Percentiles rank a stretch among this genome's conserved stretches.
Conservation (phyloP, 108 stramenopile species). For the Pelagomonas calceolata region DNA sequence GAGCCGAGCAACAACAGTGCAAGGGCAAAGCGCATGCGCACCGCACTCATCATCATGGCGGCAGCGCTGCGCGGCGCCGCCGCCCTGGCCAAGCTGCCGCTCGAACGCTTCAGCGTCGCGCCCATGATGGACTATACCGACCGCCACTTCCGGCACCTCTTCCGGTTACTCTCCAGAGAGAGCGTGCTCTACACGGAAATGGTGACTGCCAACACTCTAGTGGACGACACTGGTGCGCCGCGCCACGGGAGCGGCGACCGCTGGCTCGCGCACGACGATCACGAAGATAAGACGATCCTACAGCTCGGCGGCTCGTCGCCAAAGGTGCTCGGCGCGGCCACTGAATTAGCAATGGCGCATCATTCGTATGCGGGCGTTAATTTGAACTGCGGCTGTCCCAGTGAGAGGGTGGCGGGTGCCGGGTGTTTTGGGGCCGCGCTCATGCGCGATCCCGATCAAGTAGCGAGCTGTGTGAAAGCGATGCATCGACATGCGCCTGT, state of each 20-base stretch:
- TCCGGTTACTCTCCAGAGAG: conserved; percentile 59
- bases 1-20: too few species aligned
- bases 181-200: conserved; percentile 94
- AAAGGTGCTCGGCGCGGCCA: conserved; percentile 17
- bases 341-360: conserved; percentile 16
- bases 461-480: conserved; percentile 53
- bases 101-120: conserved; percentile 38
- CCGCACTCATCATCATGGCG: too few species aligned
- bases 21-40: too few species aligned
- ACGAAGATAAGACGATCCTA: conserved; percentile 18
- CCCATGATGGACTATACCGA: conserved; percentile 99
- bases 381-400: conserved; percentile 97
- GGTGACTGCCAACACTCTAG: conserved; percentile 83
- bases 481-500: conserved; percentile 71
- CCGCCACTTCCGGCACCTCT: conserved; percentile 80
- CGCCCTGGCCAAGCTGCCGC: too few species aligned
- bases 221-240: conserved; percentile 16
- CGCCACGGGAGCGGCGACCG: conserved; percentile 11
- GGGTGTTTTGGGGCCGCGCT: conserved; percentile 95
- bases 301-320: conserved; percentile 50
- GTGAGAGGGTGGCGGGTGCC: conserved; percentile 85
- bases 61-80: too few species aligned
- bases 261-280: neutral
- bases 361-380: conserved; percentile 86
- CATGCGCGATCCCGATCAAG: conserved; percentile 83